A percentile compares a stretch with the other conserved stretches of the same genome.
phyloP scores from a whole-genome alignment of 2,329 filamentous ascomycete genomes.

The Daldinia sp. region DNA sequence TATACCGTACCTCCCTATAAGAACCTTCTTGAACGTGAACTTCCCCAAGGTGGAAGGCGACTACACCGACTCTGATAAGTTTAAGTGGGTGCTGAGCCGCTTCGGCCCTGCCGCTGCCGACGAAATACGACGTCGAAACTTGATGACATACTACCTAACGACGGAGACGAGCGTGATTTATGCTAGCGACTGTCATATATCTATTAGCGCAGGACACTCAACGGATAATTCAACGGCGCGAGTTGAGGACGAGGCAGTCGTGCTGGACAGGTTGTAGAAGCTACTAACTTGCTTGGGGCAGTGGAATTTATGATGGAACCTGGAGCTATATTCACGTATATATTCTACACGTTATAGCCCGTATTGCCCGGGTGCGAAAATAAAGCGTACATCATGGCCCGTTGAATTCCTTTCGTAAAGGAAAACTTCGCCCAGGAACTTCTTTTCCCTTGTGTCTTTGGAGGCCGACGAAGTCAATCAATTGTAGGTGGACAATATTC shows the following conservation, averaged over 20 bases:
- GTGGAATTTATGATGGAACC: background rate
- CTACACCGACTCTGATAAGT: constrained; percentile 66
- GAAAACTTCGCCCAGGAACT: too few species aligned
- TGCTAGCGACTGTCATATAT: constrained; percentile 68
- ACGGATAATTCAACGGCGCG: constrained; percentile 70
- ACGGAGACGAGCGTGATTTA: constrained; percentile 67
- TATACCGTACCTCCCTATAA: constrained; percentile 71
- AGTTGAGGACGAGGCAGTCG: constrained; percentile 62
- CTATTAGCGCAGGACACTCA: constrained; percentile 72
- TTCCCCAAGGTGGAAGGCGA: constrained; percentile 65
- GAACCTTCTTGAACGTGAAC: constrained; percentile 77
- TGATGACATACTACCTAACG: constrained; percentile 73
- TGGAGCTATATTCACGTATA: constrained; percentile 18
- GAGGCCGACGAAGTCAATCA: background rate
- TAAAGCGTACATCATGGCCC: background rate
- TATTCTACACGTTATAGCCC: background rate
- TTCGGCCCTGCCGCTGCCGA: constrained; percentile 68
- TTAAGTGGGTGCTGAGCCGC: constrained; percentile 73
- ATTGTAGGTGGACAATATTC: background rate
- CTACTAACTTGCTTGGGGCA: constrained; percentile 60
- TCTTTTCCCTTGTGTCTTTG: background rate
- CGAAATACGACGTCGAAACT: constrained; percentile 65
- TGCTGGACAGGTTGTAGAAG: constrained; percentile 62
- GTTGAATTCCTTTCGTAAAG: too few species aligned
- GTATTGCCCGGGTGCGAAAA: background rate